A percentile compares a stretch with the other conserved stretches of the same genome.
phyloP scores from a whole-genome alignment of 169 alveolate genomes.

The Miamiensis avidus region DNA sequence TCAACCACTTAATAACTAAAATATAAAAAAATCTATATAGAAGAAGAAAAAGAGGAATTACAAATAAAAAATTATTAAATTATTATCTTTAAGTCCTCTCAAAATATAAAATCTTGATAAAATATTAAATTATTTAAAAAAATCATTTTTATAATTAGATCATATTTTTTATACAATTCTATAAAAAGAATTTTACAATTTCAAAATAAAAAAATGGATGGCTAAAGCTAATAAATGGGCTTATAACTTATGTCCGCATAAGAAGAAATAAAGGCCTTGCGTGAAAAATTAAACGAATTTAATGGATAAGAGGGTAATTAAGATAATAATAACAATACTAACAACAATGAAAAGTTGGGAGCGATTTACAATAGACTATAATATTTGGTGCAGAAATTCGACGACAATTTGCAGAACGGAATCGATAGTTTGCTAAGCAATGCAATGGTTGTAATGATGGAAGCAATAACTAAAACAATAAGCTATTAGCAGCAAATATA shows the following conservation, averaged over 20 bases:
- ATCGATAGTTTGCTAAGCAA: neutral
- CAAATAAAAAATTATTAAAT: too few species aligned
- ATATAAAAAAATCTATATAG: too few species aligned
- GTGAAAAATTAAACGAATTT: neutral
- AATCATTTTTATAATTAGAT: neutral
- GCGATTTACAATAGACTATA: neutral
- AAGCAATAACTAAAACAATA: neutral
- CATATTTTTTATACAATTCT: neutral
- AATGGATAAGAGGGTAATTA: neutral
- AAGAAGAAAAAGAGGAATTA: too few species aligned
- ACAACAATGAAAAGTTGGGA: neutral
- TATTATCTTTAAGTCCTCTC: too few species aligned
- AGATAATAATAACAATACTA: neutral
- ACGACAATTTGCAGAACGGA: neutral
- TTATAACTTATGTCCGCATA: neutral
- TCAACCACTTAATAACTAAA: too few species aligned
- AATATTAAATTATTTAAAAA: too few species aligned
- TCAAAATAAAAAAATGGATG: too few species aligned
- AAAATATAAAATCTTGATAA: neutral
- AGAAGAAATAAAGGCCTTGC: neutral
- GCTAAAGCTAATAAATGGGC: neutral
- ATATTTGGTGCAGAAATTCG: neutral
- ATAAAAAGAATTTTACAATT: too few species aligned
- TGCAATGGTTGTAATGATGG: neutral
- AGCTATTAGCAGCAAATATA: neutral